Conservation (phyloP, 2,329 filamentous ascomycete genomes). For the Epichloe elymi region DNA sequence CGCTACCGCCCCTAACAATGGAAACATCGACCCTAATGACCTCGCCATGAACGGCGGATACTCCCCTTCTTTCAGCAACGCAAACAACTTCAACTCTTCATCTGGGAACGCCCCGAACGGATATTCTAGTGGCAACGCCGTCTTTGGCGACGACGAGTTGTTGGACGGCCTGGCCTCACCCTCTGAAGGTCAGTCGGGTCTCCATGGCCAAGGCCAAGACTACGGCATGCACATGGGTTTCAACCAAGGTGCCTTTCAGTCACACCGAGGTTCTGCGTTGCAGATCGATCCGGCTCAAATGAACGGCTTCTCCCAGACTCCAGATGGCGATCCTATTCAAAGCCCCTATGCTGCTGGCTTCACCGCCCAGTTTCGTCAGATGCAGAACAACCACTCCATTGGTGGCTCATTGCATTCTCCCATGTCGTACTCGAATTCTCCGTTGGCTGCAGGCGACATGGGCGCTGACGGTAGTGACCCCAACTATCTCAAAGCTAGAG, state of each 20-base stretch:
- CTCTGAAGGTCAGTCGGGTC: slow-evolving; percentile 36
- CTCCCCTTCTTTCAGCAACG: slow-evolving; percentile 42
- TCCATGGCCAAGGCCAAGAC: slow-evolving; percentile 41
- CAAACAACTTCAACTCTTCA: slow-evolving; percentile 41
- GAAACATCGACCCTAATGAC: slow-evolving; percentile 72
- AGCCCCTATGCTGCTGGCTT: slow-evolving; percentile 77
- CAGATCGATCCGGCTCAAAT: slow-evolving; percentile 57
- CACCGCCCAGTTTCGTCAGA: slow-evolving; percentile 65
- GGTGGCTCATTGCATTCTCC: slow-evolving; percentile 34
- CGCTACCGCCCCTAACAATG: slow-evolving; percentile 37
- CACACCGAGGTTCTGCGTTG: slow-evolving; percentile 42
- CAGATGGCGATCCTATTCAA: slow-evolving; percentile 82
- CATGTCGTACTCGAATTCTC: slow-evolving; percentile 26
- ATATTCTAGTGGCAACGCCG: slow-evolving; percentile 65
- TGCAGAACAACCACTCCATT: slow-evolving; percentile 46
- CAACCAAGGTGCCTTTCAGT: slow-evolving; percentile 36
- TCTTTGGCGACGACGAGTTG: slow-evolving; percentile 80
- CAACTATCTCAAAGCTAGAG: slow-evolving; percentile 49
- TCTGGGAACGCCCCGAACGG: slow-evolving; percentile 48
- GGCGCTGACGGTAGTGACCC: slow-evolving; percentile 35
- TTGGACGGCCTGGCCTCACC: slow-evolving; percentile 56
- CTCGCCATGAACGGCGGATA: slow-evolving; percentile 55
- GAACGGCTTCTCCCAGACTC: slow-evolving; percentile 78
- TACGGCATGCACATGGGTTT: slow-evolving; percentile 48
- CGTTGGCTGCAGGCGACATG: slow-evolving; percentile 32